Evolutionary conservation across 768 basidiomycete species (phyloP), one percentile per base, ranked within the genome.

Genomic region (Dioszegia hungarica): DNA sequence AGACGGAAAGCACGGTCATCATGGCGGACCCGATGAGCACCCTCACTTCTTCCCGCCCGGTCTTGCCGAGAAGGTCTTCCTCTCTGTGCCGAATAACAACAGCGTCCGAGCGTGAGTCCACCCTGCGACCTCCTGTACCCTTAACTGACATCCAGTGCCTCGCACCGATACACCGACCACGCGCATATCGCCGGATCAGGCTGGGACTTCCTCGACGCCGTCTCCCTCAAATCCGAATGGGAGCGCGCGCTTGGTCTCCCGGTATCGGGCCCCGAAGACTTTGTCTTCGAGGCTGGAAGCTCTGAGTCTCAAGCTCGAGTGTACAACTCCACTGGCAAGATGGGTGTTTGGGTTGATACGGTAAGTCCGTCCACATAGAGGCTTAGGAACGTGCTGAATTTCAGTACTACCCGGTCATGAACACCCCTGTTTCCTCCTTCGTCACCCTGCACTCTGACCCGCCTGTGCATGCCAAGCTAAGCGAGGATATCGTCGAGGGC

Each of bases 331-430:
- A 56, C 61, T 53, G 60, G 57, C 36, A 64, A 68, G 56, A 29
- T 68, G 2, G 67, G 67, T 22, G 74, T 75, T 15, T 75, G 74
- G 74, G 48, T 75, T 6, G 74, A 75, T 60, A 72, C 70, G 9
- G 74, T 75, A 54, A 62, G 68, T 60, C 28, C 22, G 1, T n/a
- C 14, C 28, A 24, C 15, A 8, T 27, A 15, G 38, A 9, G 1
- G 20, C 44, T 49, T 27, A 17, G 28, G 12, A 5, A 15, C 2
- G n/a, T 2, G 20, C 39, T 37, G 20, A 22, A 22, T 2, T 3
- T 22, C 56, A 75, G 34, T 95, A 98, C 75, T 94, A 87, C 75
- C 91, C 93, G 1, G 80, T 91, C 38, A 77, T 94, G 78, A 90
- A 94, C 75, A 86, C 83, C 0, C 84, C 89, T 1, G 78, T 86